Conservation (phyloP, 2,329 filamentous ascomycete species). For the Pleurostoma richardsiae region DNA sequence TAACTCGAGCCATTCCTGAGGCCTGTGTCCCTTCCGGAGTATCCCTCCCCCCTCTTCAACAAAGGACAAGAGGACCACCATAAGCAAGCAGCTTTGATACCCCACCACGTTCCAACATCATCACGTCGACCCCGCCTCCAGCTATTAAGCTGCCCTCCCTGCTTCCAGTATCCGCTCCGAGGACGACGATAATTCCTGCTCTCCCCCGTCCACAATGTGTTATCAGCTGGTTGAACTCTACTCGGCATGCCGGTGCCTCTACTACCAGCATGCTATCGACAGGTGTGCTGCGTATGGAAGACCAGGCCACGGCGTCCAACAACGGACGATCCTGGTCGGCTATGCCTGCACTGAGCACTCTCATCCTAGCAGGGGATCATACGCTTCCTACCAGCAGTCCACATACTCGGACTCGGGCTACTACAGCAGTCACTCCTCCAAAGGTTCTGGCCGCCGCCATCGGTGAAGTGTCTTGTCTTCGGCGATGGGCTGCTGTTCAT, state of each 20-base stretch:
- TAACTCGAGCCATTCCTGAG: no score
- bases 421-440: conserved; percentile 41
- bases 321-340: conserved; percentile 75
- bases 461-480: conserved; percentile 52
- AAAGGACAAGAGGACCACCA: neutral
- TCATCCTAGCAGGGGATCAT: conserved; percentile 24
- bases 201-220: conserved; percentile 58
- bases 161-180: no score
- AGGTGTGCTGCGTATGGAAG: conserved; percentile 73
- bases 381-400: conserved; percentile 27
- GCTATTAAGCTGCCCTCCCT: no score
- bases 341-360: conserved; percentile 66
- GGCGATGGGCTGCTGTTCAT: conserved; percentile 36
- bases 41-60: neutral
- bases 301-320: conserved; percentile 65
- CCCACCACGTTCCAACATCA: neutral
- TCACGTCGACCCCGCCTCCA: neutral
- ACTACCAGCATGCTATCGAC: conserved; percentile 83
- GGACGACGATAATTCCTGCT: no score
- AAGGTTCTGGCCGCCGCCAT: conserved; percentile 32
- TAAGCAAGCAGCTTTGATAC: neutral
- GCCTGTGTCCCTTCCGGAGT: no score
- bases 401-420: conserved; percentile 52
- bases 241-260: conserved; percentile 80
- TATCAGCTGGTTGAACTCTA: conserved; percentile 83